Percentiles rank a stretch among this genome's conserved stretches.
Evolutionary conservation across 495 filamentous ascomycete species (phyloP).

Genomic region (Aspergillus bertholletiae): DNA sequence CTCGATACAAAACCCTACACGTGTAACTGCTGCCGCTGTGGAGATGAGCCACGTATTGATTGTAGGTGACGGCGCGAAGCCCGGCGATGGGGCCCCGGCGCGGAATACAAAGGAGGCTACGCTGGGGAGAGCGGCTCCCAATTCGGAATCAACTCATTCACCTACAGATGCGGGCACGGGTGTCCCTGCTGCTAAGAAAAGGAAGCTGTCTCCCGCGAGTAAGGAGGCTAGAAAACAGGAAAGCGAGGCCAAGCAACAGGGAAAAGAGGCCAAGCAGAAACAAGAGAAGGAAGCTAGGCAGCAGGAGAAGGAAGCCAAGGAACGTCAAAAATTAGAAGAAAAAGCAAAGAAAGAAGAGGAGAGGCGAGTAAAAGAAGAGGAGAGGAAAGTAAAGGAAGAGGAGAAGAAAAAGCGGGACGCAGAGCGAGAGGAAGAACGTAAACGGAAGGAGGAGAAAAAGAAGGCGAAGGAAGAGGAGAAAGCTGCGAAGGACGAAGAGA

Average conservation of each 20-base stretch:
- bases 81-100: background rate
- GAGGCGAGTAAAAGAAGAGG: slow-evolving; percentile 44
- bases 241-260: slow-evolving; percentile 50
- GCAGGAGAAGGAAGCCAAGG: slow-evolving; percentile 46
- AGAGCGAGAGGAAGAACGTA: slow-evolving; percentile 29
- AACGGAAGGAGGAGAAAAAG: slow-evolving; percentile 40
- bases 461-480: slow-evolving; percentile 64
- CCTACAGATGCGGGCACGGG: background rate
- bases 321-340: slow-evolving; percentile 40
- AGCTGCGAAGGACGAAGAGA: slow-evolving; percentile 30
- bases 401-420: slow-evolving; percentile 37
- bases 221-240: slow-evolving; percentile 53
- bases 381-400: slow-evolving; percentile 40
- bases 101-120: background rate
- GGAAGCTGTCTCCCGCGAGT: slow-evolving; percentile 50
- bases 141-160: slow-evolving; percentile 1
- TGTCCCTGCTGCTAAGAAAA: slow-evolving; percentile 39
- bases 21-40: background rate
- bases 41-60: background rate
- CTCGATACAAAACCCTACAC: background rate
- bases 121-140: background rate
- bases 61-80: background rate
- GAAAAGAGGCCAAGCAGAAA: slow-evolving; percentile 46
- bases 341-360: slow-evolving; percentile 40
- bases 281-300: slow-evolving; percentile 41